Conservation (phyloP, 2,329 filamentous ascomycete species). For the Botryotinia narcissicola region DNA sequence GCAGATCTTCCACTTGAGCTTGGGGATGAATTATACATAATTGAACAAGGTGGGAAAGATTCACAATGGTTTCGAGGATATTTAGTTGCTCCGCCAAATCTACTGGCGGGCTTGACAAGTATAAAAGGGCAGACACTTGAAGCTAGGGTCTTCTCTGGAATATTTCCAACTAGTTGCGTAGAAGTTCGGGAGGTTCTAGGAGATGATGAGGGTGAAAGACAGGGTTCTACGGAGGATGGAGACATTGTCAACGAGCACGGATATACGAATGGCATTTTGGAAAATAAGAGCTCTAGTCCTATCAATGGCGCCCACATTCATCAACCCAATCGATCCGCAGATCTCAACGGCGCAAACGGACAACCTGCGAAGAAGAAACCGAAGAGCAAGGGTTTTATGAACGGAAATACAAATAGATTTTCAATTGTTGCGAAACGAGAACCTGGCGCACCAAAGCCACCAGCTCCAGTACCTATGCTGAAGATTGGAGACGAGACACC, state of each 20-base stretch:
- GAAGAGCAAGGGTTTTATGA: conserved; percentile 26
- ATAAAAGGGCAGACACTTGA: conserved; percentile 91
- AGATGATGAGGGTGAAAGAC: conserved; percentile 57
- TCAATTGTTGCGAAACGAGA: conserved; percentile 56
- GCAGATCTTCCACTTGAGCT: conserved; percentile 95
- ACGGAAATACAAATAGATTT: conserved; percentile 36
- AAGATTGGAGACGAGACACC: conserved; percentile 97
- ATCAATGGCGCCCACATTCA: not conserved
- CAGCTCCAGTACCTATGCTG: conserved; percentile 92
- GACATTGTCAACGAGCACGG: conserved; percentile 21
- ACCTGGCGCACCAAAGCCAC: conserved; percentile 69
- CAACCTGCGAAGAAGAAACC: conserved; percentile 23
- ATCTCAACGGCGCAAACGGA: conserved; percentile 15
- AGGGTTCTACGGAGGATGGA: conserved; percentile 18
- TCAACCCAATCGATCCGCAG: not conserved
- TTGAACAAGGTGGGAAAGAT: conserved; percentile 84
- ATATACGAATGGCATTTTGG: conserved; percentile 23
- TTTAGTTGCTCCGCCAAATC: conserved; percentile 86
- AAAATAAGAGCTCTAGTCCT: not conserved
- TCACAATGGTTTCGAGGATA: conserved; percentile 95
- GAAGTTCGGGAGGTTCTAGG: conserved; percentile 91
- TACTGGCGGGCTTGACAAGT: conserved; percentile 87
- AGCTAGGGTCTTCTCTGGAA: conserved; percentile 95
- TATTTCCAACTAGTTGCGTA: conserved; percentile 92
- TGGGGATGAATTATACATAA: conserved; percentile 97